Evolutionary conservation across 208 protist species (phyloP).

Genomic region (Endotrypanum monterogeii): DNA sequence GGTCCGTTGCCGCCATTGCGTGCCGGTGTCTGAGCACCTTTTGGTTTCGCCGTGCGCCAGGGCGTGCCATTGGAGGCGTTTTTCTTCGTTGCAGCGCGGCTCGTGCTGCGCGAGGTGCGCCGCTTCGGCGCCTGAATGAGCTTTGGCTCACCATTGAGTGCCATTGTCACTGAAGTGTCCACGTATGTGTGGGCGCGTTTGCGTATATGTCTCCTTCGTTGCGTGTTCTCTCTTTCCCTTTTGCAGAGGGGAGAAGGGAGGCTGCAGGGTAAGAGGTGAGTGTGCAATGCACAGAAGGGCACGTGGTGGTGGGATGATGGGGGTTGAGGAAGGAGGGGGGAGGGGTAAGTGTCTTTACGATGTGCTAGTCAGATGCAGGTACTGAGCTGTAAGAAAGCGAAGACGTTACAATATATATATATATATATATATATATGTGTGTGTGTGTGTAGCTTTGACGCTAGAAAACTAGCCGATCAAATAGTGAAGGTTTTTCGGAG

Average conservation of each 20-base stretch:
- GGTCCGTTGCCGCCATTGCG: conserved; percentile 1
- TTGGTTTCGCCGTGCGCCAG: conserved; percentile 4
- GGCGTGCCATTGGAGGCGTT: conserved; percentile 1
- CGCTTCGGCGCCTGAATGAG: conserved; percentile 47
- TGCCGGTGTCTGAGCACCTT: conserved; percentile 16
- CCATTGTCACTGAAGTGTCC: neutral
- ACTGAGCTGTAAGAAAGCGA: conserved; percentile 5
- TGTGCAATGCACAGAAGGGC: too few species aligned
- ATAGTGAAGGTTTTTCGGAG: too few species aligned
- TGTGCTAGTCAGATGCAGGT: neutral
- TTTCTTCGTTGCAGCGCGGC: neutral
- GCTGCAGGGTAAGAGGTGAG: neutral
- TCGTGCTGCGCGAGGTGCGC: conserved; percentile 4
- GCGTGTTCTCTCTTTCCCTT: conserved; percentile 25
- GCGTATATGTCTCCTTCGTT: neutral
- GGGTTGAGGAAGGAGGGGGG: neutral
- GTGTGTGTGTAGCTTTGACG: neutral
- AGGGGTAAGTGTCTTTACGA: neutral
- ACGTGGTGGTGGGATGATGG: neutral
- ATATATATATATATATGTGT: too few species aligned
- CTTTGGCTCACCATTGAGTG: conserved; percentile 56
- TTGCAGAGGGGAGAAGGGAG: neutral
- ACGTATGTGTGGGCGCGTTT: neutral
- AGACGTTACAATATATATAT: too few species aligned
- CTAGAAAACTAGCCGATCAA: neutral